Base-by-base conservation (phyloP, 2,329 filamentous ascomycete genomes). In the Aspergillus calidoustus region DNA sequence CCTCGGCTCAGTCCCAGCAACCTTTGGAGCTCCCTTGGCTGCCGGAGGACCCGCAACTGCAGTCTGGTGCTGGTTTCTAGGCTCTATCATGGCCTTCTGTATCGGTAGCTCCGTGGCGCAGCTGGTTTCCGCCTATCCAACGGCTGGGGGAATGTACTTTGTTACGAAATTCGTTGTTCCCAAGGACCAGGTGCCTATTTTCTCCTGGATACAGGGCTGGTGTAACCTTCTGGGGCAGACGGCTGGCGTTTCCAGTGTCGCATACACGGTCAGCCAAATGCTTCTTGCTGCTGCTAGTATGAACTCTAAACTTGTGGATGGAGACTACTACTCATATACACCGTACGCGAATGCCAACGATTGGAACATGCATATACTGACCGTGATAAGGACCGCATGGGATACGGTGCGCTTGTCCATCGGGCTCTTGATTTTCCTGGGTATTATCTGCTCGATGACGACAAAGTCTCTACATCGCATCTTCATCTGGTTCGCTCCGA, bases 81-180 rank as follows among this genome's bases (percentile, higher is more conserved):
- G 87, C 31, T 87, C 85, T 13, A 76, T 84, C 64, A 88, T 89
- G 86, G 86, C 86, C 38, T 84, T 87, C 72, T 86, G 84, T 65
- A 89, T 89, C 67, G 86, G 85, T 15, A 86, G 83, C 66, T 88
- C 86, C 60, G 87, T 89, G n/a, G 83, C 87, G 48, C 87, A 89
- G 73, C 74, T 89, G 56, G 86, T 89, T 30, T 89, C 86, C 7
- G 87, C 86, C 34, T 89, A 89, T 74, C 87, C 87, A 38, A 89
- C 87, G 2, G 86, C 86, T 2, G 87, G 87, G 22, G 87, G 87
- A 3, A 89, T 89, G 86, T 89, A 89, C 73, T 89, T 88, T 71
- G 86, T 88, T 38, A 87, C 86, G 9, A 89, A 89, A 68, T 83
- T 87, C 69, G 86, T 89, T 38, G 86, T 89, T 2, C 86, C 86